Conservation (phyloP, 1,139 yeast species). For the Geotrichum macrosporum region DNA sequence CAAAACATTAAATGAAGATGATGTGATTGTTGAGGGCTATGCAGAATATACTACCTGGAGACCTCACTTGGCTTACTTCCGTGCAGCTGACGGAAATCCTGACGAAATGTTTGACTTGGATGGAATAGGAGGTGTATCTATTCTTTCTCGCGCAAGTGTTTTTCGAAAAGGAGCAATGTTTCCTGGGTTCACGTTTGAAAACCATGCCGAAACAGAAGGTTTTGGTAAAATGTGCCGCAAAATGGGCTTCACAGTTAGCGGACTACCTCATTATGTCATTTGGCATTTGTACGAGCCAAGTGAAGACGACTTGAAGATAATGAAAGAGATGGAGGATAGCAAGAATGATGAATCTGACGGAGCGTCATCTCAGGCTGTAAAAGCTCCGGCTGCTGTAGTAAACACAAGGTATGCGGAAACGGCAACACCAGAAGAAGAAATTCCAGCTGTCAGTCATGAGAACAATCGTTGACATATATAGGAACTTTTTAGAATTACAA, state of each 20-base stretch:
- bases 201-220: conserved; percentile 91
- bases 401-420: conserved; percentile 11
- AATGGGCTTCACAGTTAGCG: conserved; percentile 77
- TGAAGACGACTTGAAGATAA: conserved; percentile 78
- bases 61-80: conserved; percentile 79
- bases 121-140: conserved; percentile 91
- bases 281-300: conserved; percentile 95
- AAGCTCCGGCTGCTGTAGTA: conserved; percentile 16
- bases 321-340: conserved; percentile 57
- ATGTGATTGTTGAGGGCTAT: conserved; percentile 88
- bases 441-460: conserved; percentile 9
- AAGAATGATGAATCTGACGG: not conserved
- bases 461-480: not conserved
- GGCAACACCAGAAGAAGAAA: conserved; percentile 4
- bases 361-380: not conserved
- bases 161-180: conserved; percentile 78
- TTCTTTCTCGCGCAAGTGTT: conserved; percentile 70
- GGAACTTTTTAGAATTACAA: too few relatives aligned
- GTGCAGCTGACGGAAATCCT: conserved; percentile 79
- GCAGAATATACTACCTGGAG: conserved; percentile 93
- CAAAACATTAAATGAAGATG: conserved; percentile 70
- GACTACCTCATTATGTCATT: conserved; percentile 81
- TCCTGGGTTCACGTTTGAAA: conserved; percentile 84
- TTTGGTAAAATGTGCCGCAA: conserved; percentile 78
- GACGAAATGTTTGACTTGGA: conserved; percentile 85